Conservation (phyloP, 169 alveolate genomes). For the Hammondia hammondi region DNA sequence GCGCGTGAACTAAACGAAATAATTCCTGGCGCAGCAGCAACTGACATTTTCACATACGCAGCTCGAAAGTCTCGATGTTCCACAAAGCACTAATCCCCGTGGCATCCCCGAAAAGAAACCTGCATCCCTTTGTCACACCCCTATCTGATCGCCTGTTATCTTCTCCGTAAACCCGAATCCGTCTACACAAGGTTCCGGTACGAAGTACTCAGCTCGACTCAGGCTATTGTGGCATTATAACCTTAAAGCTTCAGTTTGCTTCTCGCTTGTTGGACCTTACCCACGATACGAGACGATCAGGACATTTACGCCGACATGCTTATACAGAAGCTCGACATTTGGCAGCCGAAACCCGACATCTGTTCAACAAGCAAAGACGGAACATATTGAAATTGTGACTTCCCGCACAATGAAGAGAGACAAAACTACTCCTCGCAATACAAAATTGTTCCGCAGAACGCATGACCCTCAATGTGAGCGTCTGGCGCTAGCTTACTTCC, state of each 20-base stretch:
- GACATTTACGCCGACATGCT: conserved; percentile 49
- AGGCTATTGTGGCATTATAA: no score
- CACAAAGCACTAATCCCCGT: no score
- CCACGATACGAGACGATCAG: conserved; percentile 68
- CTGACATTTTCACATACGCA: no score
- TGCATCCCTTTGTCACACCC: no score
- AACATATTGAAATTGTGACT: not conserved
- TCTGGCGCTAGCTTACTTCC: conserved; percentile 50
- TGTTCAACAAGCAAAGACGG: not conserved
- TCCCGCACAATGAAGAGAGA: not conserved
- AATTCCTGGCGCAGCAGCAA: no score
- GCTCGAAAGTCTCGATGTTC: no score
- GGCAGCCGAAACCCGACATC: conserved; percentile 56
- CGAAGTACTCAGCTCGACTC: no score
- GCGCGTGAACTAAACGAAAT: no score
- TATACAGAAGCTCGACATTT: conserved; percentile 27
- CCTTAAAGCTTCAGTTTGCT: not conserved
- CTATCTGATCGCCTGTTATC: no score
- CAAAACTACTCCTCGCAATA: not conserved
- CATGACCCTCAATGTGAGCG: not conserved
- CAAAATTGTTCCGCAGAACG: not conserved
- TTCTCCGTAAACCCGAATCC: no score
- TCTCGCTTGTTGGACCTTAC: conserved; percentile 18
- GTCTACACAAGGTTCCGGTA: no score
- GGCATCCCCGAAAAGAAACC: no score